A percentile compares a stretch with the other conserved stretches of the same genome.
phyloP scores from a whole-genome alignment of 768 basidiomycete species.

The Leccinum longicurvipes region DNA sequence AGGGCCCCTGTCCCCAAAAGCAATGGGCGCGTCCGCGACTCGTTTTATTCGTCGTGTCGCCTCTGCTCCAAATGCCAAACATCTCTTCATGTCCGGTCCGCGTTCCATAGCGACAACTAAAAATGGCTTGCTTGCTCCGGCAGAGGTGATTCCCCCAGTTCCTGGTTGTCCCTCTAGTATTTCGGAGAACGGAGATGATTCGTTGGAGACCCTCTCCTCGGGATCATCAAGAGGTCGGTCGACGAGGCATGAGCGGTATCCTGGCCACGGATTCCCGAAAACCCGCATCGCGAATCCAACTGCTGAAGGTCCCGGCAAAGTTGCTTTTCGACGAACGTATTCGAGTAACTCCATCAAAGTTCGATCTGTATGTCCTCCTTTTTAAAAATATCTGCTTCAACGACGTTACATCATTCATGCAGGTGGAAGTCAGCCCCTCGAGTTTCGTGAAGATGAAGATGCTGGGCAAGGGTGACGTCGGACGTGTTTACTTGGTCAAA shows the following conservation, averaged over 20 bases:
- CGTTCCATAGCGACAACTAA: constrained; percentile 60
- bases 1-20: constrained; percentile 61
- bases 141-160: constrained; percentile 54
- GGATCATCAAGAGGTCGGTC: constrained; percentile 62
- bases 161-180: constrained; percentile 46
- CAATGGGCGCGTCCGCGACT: constrained; percentile 70
- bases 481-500: constrained; percentile 94
- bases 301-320: constrained; percentile 51
- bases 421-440: constrained; percentile 93
- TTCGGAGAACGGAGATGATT: constrained; percentile 62
- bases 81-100: constrained; percentile 66
- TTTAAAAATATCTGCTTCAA: neutral
- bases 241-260: constrained; percentile 39
- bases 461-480: constrained; percentile 98
- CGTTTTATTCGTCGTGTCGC: constrained; percentile 94
- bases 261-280: constrained; percentile 30
- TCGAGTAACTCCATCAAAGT: constrained; percentile 98
- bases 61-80: constrained; percentile 95
- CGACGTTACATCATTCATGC: constrained; percentile 6
- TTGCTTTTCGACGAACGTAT: constrained; percentile 90
- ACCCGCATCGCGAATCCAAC: constrained; percentile 45
- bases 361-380: constrained; percentile 56
- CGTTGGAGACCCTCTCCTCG: constrained; percentile 76
- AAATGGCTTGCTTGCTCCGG: constrained; percentile 77
- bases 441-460: constrained; percentile 97